Evolutionary conservation across 2,329 filamentous ascomycete species (phyloP).

Genomic region (Fusarium sp.): DNA sequence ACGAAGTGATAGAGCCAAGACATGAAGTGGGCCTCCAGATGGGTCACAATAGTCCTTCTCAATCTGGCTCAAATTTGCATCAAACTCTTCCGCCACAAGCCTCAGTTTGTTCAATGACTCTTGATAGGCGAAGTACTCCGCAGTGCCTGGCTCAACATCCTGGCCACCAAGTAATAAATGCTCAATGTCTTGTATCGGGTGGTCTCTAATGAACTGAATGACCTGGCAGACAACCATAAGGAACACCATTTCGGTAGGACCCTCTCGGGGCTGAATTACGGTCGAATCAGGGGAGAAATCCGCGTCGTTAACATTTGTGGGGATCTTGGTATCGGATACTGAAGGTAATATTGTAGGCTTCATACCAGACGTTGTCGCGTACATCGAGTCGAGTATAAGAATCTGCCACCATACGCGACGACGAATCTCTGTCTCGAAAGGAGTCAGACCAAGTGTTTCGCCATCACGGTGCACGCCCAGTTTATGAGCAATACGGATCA

Average conservation of each 20-base stretch:
- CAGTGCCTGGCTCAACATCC: conserved; percentile 10
- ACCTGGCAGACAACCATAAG: background rate
- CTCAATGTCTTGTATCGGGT: conserved; percentile 7
- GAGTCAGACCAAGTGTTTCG: background rate
- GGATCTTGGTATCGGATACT: conserved; percentile 9
- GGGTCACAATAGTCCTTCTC: conserved; percentile 16
- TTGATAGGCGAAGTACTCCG: background rate
- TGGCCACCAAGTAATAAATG: conserved; percentile 9
- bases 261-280: background rate
- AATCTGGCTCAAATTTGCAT: background rate
- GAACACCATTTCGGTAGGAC: conserved; percentile 24
- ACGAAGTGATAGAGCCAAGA: background rate
- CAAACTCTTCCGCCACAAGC: background rate
- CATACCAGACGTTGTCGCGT: conserved; percentile 20
- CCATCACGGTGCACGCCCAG: conserved; percentile 25
- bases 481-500: conserved; percentile 21
- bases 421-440: conserved; percentile 18
- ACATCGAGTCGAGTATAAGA: conserved; percentile 21
- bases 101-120: background rate
- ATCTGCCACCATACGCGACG: conserved; percentile 28
- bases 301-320: conserved; percentile 2
- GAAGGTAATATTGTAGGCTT: background rate
- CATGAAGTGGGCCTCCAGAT: conserved; percentile 3
- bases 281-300: conserved; percentile 3
- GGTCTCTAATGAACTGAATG: conserved; percentile 4